Base-by-base conservation (phyloP, 1,139 yeast genomes). In the Ogataea hybrid region DNA sequence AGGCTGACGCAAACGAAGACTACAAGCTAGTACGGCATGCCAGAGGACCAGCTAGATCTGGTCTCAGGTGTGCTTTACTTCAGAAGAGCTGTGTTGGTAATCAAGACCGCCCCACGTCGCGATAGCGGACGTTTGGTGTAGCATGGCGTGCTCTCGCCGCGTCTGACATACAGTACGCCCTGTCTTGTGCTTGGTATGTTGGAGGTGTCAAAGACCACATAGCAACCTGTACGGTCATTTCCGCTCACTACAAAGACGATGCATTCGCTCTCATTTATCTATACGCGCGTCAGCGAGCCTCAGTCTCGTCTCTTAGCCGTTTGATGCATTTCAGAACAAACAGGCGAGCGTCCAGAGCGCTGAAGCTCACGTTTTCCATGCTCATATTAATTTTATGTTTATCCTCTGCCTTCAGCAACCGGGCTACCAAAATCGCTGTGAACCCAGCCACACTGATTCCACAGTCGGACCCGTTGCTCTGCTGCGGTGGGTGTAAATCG, bases 401-500 rank as follows among this genome's bases (percentile, higher is more conserved):
- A 12, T 56, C 52, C 18, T 48, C 44, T 32, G 56, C 54, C 32
- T 52, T 47, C n/a, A 71, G 43, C 18, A 75, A 45, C 32, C 76
- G 58, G 6, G 67, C 56, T 15, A 75, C 45, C 25, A 75, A 52
- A 16, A 67, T 52, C 0, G 72, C 67, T 0, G 78, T 68, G 16
- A 73, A 60, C 38, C 73, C 75, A 47, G 84, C 73, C 6, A 84
- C 79, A 46, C 80, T 73, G 1, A 84, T 81, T 0, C 95, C 95
- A 63, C 95, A 85, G 56, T 86, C 95, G 39, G 73, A 77, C 0
- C 87, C 85, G 56, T 85, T 84, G 31, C 68, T 68, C 60, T 86
- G 95, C 54, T 84, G 94, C 0, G 94, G 95, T 0, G 87, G 73
- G 25, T 64, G 63, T 36, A 69, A 65, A 32, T 63, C 63, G 15